Evolutionary conservation across 768 basidiomycete species (phyloP).

Genomic region (Ramaria sp.): DNA sequence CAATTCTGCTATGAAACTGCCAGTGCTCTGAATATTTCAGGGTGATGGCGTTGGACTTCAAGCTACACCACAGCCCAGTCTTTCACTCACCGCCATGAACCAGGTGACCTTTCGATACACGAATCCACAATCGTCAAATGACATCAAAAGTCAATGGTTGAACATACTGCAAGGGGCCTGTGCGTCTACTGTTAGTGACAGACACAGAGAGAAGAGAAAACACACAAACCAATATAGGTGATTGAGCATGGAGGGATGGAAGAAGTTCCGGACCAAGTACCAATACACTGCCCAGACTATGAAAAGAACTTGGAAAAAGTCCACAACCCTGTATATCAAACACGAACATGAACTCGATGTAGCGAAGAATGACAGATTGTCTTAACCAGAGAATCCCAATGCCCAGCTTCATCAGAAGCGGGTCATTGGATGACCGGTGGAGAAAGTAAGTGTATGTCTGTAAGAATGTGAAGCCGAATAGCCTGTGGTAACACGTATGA

Average conservation of each 20-base stretch:
- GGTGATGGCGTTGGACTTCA: neutral
- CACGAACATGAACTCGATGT: neutral
- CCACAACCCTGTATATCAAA: neutral
- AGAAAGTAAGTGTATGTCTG: neutral
- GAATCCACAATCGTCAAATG: neutral
- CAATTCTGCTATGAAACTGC: neutral
- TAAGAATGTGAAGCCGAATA: constrained; percentile 1
- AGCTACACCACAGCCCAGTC: neutral
- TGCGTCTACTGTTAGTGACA: neutral
- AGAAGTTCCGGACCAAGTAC: neutral
- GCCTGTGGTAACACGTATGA: neutral
- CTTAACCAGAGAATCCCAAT: neutral
- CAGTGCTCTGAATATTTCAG: neutral
- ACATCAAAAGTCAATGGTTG: neutral
- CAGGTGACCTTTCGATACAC: neutral
- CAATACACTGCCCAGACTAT: neutral
- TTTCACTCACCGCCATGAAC: neutral
- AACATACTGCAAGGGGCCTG: neutral
- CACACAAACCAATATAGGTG: neutral
- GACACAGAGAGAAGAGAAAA: neutral
- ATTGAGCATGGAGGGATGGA: neutral
- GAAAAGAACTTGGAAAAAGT: neutral
- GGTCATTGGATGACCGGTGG: neutral
- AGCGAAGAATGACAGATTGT: neutral
- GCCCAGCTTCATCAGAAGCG: neutral